Base-by-base conservation (phyloP, 139 green algal species). In the Picochlorum costavermella region DNA sequence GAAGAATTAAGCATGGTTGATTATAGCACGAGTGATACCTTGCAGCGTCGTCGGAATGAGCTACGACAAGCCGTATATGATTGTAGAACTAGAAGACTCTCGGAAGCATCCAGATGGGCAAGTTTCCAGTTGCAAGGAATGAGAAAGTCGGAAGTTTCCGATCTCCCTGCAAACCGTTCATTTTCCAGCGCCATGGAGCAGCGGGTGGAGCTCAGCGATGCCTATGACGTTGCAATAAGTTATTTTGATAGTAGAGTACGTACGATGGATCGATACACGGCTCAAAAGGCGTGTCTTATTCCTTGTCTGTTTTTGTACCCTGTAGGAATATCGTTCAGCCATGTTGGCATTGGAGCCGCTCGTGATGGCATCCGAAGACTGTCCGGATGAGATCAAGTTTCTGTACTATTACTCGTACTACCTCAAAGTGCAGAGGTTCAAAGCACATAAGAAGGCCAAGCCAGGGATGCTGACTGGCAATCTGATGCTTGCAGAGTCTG, bases 351-450 rank as follows among this genome's bases (percentile, higher is more conserved):
- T 40, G 8, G 33, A 40, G 5, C 33, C 33, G 1, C 33, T 40
- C 1, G 33, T 40, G 6, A 40, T 8, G 33, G 33, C 33, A 40
- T 8, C 0, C 33, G 33, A 40, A 40, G 33, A 40, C 33, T 40
- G 33, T 13, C 33, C 33, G 8, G 11, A 2, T 40, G 33, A 40
- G 33, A 40, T 40, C 33, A 40, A 40, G 0, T 97, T 97, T 70
- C 72, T 97, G 55, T 73, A 87, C 3, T 81, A 68, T 50, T 95
- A 95, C 59, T 64, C 84, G 0, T 67, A 76, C 0, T 96, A 91
- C 48, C 77, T 96, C 20, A 86, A 87, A 17, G 90, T 90, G 6
- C 90, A 96, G 73, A 90, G 90, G 74, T 74, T 57, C 12, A n/a
- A 73, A 77, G 48, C 73, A 86, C 28, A 33, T 17, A 55, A 40